Base-by-base conservation (phyloP, 768 basidiomycete genomes). In the Lactarius pseudohatsudake region DNA sequence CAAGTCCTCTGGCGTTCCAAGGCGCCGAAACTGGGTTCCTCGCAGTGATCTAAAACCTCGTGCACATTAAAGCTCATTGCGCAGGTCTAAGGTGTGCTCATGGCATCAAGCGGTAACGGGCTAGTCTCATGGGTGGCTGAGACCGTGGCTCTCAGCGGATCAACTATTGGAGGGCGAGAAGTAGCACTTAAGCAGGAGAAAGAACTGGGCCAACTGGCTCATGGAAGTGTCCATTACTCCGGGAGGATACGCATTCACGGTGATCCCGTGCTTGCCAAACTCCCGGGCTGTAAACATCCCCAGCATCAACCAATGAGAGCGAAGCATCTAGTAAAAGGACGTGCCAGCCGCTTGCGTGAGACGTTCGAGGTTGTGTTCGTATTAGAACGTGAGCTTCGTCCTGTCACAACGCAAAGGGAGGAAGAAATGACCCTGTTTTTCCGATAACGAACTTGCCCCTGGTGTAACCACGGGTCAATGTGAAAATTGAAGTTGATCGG, bases 211-310 rank as follows among this genome's bases (percentile, higher is more conserved):
- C n/a, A n/a, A n/a, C n/a, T 36, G 30, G 72, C 72, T 10, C 72
- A 73, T 68, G 18, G 11, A 16, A 13, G 72, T 72, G 20, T 68
- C 64, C 18, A 69, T 57, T 41, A 63, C 7, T 2, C 72, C 71
- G 1, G 72, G 72, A 11, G 72, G 67, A 36, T 73, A 73, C 4
- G 72, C 64, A 30, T 74, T 74, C 13, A 71, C 73, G 3, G 73
- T 73, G 32, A 74, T 72, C 28, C 68, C 66, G 56, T 66, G 41
- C 16, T 56, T 50, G 15, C 61, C 67, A 32, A 73, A 59, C 36
- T 64, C 68, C 20, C 11, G 4, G 20, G 73, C 73, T 73, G 53
- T 53, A 26, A 7, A 16, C 26, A 3, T 26, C 28, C 36, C 30
- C 28, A 3, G 50, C 18, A 18, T 57, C 28, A 34, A 18, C 34